Conservation (phyloP, 306 rosid species). For the Prunus mongolica region DNA sequence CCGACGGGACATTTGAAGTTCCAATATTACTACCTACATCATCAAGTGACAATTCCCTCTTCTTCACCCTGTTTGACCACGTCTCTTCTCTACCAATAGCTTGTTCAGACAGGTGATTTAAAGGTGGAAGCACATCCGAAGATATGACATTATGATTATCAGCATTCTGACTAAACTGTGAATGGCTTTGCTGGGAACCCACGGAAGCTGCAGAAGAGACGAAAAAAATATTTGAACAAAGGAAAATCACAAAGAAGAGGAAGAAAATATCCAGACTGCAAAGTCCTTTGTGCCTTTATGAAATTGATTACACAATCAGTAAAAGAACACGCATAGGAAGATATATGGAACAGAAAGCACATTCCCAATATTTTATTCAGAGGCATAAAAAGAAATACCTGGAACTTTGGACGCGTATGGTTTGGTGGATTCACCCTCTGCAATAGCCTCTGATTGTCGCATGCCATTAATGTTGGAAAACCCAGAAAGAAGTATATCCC, state of each 20-base stretch:
- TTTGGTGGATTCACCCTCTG: slow-evolving; percentile 68
- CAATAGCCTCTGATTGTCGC: slow-evolving; percentile 40
- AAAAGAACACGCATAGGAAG: not conserved
- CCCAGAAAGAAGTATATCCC: slow-evolving; percentile 61
- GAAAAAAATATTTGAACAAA: not conserved
- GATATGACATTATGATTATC: slow-evolving; percentile 57
- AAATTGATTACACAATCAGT: slow-evolving; percentile 5
- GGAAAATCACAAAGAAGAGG: not conserved
- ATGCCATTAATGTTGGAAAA: slow-evolving; percentile 41
- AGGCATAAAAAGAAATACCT: slow-evolving; percentile 37
- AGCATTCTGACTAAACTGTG: slow-evolving; percentile 62
- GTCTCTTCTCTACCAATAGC: slow-evolving; percentile 62
- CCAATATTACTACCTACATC: slow-evolving; percentile 67
- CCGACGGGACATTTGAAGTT: slow-evolving; percentile 51
- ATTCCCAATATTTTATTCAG: slow-evolving; percentile 1
- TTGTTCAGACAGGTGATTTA: slow-evolving; percentile 59
- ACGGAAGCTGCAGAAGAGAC: slow-evolving; percentile 59
- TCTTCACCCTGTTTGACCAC: slow-evolving; percentile 89
- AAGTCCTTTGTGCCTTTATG: slow-evolving; percentile 3
- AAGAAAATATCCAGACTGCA: not conserved
- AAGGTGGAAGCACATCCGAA: slow-evolving; percentile 55
- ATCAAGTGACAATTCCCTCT: slow-evolving; percentile 92
- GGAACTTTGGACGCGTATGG: slow-evolving; percentile 53
- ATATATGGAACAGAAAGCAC: slow-evolving; percentile 8
- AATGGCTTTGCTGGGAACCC: slow-evolving; percentile 80